Conservation (phyloP, 2,329 filamentous ascomycete species). For the Dactylellina drechsleri region DNA sequence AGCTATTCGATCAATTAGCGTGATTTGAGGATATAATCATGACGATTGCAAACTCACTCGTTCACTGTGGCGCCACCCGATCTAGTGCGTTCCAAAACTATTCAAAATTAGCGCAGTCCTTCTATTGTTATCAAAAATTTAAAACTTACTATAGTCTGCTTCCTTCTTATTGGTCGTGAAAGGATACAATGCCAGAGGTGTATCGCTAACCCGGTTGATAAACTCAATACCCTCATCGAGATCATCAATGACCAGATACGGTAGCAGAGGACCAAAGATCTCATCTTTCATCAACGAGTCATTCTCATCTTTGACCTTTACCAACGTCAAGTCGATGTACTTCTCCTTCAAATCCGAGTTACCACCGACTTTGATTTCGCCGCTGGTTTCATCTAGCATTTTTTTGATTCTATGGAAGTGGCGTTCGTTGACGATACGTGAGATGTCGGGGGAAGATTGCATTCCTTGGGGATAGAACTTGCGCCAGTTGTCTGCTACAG, state of each 20-base stretch:
- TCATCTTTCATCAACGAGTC: slow-evolving; percentile 85
- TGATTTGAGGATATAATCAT: slow-evolving; percentile 59
- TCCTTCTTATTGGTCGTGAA: slow-evolving; percentile 74
- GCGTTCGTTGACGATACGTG: slow-evolving; percentile 79
- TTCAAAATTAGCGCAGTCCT: slow-evolving; percentile 47
- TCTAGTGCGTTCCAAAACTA: slow-evolving; percentile 71
- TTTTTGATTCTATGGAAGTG: slow-evolving; percentile 86
- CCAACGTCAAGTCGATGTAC: slow-evolving; percentile 91
- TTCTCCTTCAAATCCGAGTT: slow-evolving; percentile 80
- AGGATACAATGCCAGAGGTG: slow-evolving; percentile 82
- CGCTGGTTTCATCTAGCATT: slow-evolving; percentile 85
- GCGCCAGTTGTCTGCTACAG: slow-evolving; percentile 75
- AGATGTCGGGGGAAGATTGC: slow-evolving; percentile 79
- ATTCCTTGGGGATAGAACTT: slow-evolving; percentile 87
- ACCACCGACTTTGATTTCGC: slow-evolving; percentile 88
- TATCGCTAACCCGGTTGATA: slow-evolving; percentile 82
- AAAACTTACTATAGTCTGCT: slow-evolving; percentile 70
- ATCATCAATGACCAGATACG: slow-evolving; percentile 70
- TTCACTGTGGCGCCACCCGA: slow-evolving; percentile 76
- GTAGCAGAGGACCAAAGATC: slow-evolving; percentile 89
- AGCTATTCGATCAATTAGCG: slow-evolving; percentile 25
- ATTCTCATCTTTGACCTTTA: slow-evolving; percentile 78
- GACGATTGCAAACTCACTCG: slow-evolving; percentile 64
- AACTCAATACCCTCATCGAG: slow-evolving; percentile 87
- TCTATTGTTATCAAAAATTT: not conserved